Evolutionary conservation across 345 rosid species (phyloP).

Genomic region (Hevea brasiliensis): DNA sequence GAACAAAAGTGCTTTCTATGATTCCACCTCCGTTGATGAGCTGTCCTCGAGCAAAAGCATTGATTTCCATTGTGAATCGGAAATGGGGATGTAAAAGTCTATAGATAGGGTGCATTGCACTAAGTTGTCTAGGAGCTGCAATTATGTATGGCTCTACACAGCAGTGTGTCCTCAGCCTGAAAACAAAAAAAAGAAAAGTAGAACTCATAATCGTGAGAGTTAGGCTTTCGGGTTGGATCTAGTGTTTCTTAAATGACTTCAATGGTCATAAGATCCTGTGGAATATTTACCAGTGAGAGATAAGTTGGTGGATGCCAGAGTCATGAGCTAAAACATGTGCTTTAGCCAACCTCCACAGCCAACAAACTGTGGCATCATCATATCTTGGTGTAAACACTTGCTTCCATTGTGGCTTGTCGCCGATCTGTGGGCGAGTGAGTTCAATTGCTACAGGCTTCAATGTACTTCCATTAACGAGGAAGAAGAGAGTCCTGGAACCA

Average conservation of each 20-base stretch:
- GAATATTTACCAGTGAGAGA: conserved; percentile 60
- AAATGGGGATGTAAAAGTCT: conserved; percentile 61
- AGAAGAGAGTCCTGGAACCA: conserved; percentile 69
- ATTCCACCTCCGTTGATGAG: conserved; percentile 56
- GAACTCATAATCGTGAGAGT: too few species aligned
- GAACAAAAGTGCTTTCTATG: conserved; percentile 55
- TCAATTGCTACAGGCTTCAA: conserved; percentile 66
- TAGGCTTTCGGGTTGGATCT: too few species aligned
- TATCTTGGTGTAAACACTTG: conserved; percentile 44
- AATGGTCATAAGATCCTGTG: background rate
- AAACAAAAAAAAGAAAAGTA: background rate
- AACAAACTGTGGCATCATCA: conserved; percentile 44
- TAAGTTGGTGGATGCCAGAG: conserved; percentile 61
- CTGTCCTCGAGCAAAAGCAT: conserved; percentile 57
- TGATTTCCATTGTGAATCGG: conserved; percentile 72
- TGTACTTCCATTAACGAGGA: conserved; percentile 47
- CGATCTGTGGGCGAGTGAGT: conserved; percentile 53
- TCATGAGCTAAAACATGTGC: conserved; percentile 65
- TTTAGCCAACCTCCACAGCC: conserved; percentile 79
- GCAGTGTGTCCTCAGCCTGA: conserved; percentile 12
- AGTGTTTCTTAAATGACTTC: background rate
- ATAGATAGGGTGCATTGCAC: conserved; percentile 63
- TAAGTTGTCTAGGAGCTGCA: conserved; percentile 59
- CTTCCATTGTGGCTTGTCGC: conserved; percentile 64
- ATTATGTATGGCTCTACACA: conserved; percentile 58